Percentiles rank a stretch among this genome's conserved stretches.
Evolutionary conservation across 768 basidiomycete genomes (phyloP).

Genomic region (Mycena galopus): DNA sequence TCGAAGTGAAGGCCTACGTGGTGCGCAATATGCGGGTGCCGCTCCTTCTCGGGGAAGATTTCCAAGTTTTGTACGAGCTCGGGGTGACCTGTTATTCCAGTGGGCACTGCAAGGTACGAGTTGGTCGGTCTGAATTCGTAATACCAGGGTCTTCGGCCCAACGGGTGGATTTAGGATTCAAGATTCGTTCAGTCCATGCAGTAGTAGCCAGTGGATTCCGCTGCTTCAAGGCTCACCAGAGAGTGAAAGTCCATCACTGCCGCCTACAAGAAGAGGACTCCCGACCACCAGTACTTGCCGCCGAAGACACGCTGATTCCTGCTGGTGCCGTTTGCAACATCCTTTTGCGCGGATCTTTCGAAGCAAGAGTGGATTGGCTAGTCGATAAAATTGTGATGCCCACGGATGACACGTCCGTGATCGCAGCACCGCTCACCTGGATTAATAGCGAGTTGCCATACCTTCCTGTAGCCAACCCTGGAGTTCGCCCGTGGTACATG

Average conservation of each 20-base stretch:
- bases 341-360: conserved; percentile 23
- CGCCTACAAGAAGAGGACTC: not conserved
- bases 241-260: conserved; percentile 17
- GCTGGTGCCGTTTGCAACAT: conserved; percentile 26
- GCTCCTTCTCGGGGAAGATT: conserved; percentile 47
- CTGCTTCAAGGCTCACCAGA: not conserved
- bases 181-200: not conserved
- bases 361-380: conserved; percentile 26
- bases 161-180: conserved; percentile 18
- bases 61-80: conserved; percentile 41
- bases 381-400: conserved; percentile 35
- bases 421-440: not conserved
- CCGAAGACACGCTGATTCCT: not conserved
- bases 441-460: not conserved
- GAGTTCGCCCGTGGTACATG: conserved; percentile 9
- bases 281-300: conserved; percentile 2
- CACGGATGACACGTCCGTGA: not conserved
- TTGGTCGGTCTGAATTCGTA: not conserved
- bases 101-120: conserved; percentile 9
- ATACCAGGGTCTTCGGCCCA: conserved; percentile 20
- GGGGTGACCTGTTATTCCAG: conserved; percentile 22
- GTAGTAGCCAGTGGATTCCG: not conserved
- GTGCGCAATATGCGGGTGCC: conserved; percentile 44
- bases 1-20: conserved; percentile 42
- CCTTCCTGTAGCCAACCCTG: not conserved